Evolutionary conservation across 2,329 filamentous ascomycete species (phyloP).

Genomic region (Penicillium sp.): DNA sequence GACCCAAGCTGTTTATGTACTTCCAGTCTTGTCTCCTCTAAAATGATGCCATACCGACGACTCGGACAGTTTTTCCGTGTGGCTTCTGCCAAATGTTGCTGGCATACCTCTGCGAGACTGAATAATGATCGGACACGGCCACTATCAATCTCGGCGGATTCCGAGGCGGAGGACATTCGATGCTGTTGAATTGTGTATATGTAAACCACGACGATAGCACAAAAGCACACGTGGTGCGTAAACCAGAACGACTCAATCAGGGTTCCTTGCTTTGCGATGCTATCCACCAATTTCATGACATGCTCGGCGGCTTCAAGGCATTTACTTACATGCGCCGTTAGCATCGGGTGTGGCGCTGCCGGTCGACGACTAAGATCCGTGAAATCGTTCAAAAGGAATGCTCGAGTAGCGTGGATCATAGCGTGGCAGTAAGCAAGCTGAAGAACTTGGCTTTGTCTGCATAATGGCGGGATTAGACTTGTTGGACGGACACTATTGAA

Average conservation of each 20-base stretch:
- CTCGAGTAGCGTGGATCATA: slow-evolving; percentile 45
- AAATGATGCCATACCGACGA: slow-evolving; percentile 54
- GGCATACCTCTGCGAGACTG: slow-evolving; percentile 50
- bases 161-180: slow-evolving; percentile 28
- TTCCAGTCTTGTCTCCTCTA: slow-evolving; percentile 52
- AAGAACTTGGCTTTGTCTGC: slow-evolving; percentile 45
- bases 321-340: slow-evolving; percentile 46
- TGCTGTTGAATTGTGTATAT: slow-evolving; percentile 50
- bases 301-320: slow-evolving; percentile 51
- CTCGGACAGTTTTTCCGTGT: slow-evolving; percentile 54
- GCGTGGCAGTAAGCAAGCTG: slow-evolving; percentile 45
- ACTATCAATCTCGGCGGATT: slow-evolving; percentile 22
- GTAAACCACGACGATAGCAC: slow-evolving; percentile 48
- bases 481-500: slow-evolving; percentile 43
- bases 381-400: slow-evolving; percentile 43
- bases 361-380: slow-evolving; percentile 41
- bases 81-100: slow-evolving; percentile 52
- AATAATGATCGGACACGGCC: slow-evolving; percentile 41
- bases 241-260: slow-evolving; percentile 50
- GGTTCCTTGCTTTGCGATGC: slow-evolving; percentile 40
- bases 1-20: slow-evolving; percentile 43
- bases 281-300: slow-evolving; percentile 42
- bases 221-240: slow-evolving; percentile 50
- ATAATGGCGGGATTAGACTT: slow-evolving; percentile 44
- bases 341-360: slow-evolving; percentile 34